Base-by-base conservation (phyloP, 495 filamentous ascomycete species). In the Articulospora tetracladia region DNA sequence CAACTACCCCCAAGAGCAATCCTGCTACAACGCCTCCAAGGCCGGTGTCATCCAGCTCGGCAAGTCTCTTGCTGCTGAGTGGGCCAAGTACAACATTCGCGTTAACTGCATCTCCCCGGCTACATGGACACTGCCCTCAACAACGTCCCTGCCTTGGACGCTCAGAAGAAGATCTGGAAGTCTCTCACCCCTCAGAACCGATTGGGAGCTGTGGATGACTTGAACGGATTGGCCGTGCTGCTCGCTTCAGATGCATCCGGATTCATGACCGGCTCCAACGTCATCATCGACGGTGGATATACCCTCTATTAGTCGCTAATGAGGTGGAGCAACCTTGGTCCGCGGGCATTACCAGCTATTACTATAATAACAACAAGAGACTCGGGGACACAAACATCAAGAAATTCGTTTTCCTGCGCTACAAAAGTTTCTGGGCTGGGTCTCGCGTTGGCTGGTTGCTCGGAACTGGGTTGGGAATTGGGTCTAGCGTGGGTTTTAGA, bases 111-210 rank as follows among this genome's bases (percentile, higher is more conserved):
- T 91, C 69, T 88, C 84, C 17, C 88, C 25, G 64, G 88, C 30
- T 91, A 91, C 72, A 92, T 91, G 87, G 88, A 91, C 74, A 91
- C 88, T 1, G 86, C 83, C 6, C 74, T 89, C 57, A 90, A 89
- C 79, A 83, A 86, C 39, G 85, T 89, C 6, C 85, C 86, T 46
- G 86, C 85, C 36, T 80, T 90, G 27, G 85, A 90, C 57, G 85
- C 84, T 41, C 83, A 92, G 74, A 91, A 91, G 78, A 83, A 82
- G 71, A 86, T 92, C 68, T 96, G 91, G 91, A 83, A 81, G 53
- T 79, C 78, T 11, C 71, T 87, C 46, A 93, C 89, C 26, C 92
- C 92, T 0, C 87, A 86, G 77, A 76, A 78, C 23, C 79, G 90
- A 20, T 79, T 94, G 53, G 92, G 91, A 15, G 76, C 70, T 41